These are phyloP conservation scores for Exsudoporus floridanus DNA, from an alignment of 1,284 basidiomycete species.

Conservation along the genomic window DNA sequence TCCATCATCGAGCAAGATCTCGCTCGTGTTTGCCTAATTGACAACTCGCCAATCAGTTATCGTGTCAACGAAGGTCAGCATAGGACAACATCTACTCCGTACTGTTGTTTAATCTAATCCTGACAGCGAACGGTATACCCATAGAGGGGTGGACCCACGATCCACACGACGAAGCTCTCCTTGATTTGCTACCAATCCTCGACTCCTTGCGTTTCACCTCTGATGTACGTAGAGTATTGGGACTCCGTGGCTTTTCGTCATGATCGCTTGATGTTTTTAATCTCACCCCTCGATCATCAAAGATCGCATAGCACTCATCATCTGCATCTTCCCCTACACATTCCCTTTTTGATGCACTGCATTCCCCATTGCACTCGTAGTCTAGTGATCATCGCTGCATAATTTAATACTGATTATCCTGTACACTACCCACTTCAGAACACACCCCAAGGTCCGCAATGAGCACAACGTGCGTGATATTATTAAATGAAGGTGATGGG, in stretches of 20 bases:
- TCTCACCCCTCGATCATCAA: slow-evolving; percentile 8
- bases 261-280: slow-evolving; percentile 18
- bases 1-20: slow-evolving; percentile 87
- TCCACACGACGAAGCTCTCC: slow-evolving; percentile 92
- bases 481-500: slow-evolving; percentile 32
- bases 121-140: slow-evolving; percentile 91
- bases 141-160: slow-evolving; percentile 99
- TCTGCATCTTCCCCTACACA: slow-evolving; percentile 27
- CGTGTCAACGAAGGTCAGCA: slow-evolving; percentile 85
- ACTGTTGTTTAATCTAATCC: slow-evolving; percentile 8
- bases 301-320: slow-evolving; percentile 25
- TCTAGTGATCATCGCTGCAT: slow-evolving; percentile 34
- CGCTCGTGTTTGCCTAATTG: slow-evolving; percentile 87
- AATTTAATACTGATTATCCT: slow-evolving; percentile 42
- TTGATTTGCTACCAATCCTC: slow-evolving; percentile 93
- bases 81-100: not conserved
- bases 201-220: slow-evolving; percentile 95
- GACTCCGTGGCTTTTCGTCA: slow-evolving; percentile 64
- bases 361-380: slow-evolving; percentile 30
- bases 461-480: slow-evolving; percentile 20
- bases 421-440: slow-evolving; percentile 35
- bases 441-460: slow-evolving; percentile 19
- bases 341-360: slow-evolving; percentile 28
- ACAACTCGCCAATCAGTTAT: slow-evolving; percentile 96
- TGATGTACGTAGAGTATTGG: slow-evolving; percentile 91